These are phyloP conservation scores for Quercus tomentella DNA, from an alignment of 331 rosid genomes.

Conservation along the genomic window DNA sequence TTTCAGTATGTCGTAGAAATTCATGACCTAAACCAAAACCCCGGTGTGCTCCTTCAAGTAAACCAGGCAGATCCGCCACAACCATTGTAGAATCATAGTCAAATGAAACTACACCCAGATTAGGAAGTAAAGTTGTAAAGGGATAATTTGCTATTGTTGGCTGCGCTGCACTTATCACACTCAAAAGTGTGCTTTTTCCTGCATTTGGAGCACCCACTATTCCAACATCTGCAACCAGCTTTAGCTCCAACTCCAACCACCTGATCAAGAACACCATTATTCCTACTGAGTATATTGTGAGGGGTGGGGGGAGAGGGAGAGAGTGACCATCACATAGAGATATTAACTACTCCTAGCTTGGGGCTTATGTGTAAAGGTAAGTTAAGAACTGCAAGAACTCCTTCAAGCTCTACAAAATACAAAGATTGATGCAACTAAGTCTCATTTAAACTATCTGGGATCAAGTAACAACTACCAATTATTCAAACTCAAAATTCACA, in stretches of 20 bases:
- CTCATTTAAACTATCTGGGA: background rate
- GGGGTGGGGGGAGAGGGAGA: background rate
- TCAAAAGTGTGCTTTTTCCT: slow-evolving; percentile 92
- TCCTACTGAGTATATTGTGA: background rate
- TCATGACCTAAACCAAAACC: slow-evolving; percentile 98
- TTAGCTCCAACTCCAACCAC: slow-evolving; percentile 96
- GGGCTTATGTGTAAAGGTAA: background rate
- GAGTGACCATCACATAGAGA: background rate
- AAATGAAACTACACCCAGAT: slow-evolving; percentile 92
- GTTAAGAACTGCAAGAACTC: background rate
- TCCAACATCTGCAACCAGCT: slow-evolving; percentile 98
- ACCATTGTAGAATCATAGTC: slow-evolving; percentile 86
- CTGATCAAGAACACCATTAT: slow-evolving; percentile 41
- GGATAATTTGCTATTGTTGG: slow-evolving; percentile 91
- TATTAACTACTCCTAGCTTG: background rate
- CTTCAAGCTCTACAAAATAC: background rate
- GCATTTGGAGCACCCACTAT: slow-evolving; percentile 97
- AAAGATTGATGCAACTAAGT: background rate
- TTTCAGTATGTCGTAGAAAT: slow-evolving; percentile 89
- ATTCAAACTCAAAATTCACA: background rate
- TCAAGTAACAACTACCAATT: background rate
- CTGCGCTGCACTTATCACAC: slow-evolving; percentile 94
- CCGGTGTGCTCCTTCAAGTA: slow-evolving; percentile 96
- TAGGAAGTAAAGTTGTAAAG: slow-evolving; percentile 93
- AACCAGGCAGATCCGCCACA: slow-evolving; percentile 97